Evolutionary conservation across 495 filamentous ascomycete species (phyloP).

Genomic region (Aspergillus haitiensis): DNA sequence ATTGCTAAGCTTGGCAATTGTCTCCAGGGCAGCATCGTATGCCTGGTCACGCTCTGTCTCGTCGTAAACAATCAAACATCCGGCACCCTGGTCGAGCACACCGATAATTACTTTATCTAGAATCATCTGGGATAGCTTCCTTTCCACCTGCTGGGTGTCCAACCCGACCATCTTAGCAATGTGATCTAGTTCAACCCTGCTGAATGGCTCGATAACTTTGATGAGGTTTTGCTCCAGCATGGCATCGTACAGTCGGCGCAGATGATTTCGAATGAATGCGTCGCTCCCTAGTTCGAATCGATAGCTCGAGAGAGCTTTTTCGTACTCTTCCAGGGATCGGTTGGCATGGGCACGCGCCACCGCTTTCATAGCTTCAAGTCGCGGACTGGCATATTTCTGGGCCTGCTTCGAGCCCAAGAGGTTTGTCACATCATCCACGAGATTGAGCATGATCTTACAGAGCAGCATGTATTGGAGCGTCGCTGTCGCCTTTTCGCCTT

Average conservation of each 20-base stretch:
- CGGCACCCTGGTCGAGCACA: slow-evolving; percentile 95
- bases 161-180: slow-evolving; percentile 96
- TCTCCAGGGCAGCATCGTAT: slow-evolving; percentile 91
- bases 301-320: slow-evolving; percentile 84
- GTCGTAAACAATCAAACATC: slow-evolving; percentile 94
- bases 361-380: slow-evolving; percentile 97
- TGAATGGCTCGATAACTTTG: slow-evolving; percentile 99
- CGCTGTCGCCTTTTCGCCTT: slow-evolving; percentile 77
- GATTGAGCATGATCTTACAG: slow-evolving; percentile 99
- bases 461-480: slow-evolving; percentile 99
- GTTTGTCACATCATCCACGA: slow-evolving; percentile 90
- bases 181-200: slow-evolving; percentile 92
- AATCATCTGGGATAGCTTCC: slow-evolving; percentile 98
- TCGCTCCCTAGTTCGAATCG: slow-evolving; percentile 89
- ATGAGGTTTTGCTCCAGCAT: slow-evolving; percentile 99
- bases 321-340: slow-evolving; percentile 93
- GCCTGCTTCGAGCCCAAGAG: slow-evolving; percentile 94
- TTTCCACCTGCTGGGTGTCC: slow-evolving; percentile 94
- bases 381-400: slow-evolving; percentile 89
- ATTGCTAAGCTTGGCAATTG: slow-evolving; percentile 94
- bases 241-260: slow-evolving; percentile 91
- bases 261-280: slow-evolving; percentile 91
- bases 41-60: slow-evolving; percentile 90
- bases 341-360: slow-evolving; percentile 93
- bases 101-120: slow-evolving; percentile 98